Percentiles rank a stretch among this genome's conserved stretches.
These are phyloP conservation scores for Gossypium herbaceum DNA, from an alignment of 345 rosid species.

Conservation along the genomic window DNA sequence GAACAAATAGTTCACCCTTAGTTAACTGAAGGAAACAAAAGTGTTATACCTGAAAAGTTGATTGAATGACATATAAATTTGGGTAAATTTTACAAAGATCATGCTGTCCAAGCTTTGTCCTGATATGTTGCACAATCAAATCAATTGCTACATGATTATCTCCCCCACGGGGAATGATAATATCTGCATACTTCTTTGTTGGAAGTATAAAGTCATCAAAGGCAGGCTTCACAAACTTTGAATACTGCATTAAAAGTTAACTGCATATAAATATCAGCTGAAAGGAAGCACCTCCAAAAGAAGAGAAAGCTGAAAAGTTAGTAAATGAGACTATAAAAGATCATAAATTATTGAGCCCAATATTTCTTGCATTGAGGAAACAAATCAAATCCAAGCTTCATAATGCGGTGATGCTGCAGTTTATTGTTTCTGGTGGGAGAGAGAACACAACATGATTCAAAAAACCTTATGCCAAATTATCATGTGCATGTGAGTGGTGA, in stretches of 20 bases:
- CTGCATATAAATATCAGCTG: conserved; percentile 11
- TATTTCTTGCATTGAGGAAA: background rate
- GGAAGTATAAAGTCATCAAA: conserved; percentile 99
- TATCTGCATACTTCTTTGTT: conserved; percentile 97
- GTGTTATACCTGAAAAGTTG: conserved; percentile 86
- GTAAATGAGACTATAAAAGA: background rate
- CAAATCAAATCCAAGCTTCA: background rate
- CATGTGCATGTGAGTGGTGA: background rate
- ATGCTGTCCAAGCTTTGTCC: conserved; percentile 96
- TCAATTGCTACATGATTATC: conserved; percentile 98
- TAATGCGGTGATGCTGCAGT: background rate
- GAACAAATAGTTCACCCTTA: background rate
- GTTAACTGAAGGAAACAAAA: conserved; percentile 2
- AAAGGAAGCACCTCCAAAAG: background rate
- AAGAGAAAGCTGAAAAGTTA: background rate
- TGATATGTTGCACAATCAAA: conserved; percentile 95
- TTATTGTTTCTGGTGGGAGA: background rate
- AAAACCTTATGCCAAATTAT: background rate
- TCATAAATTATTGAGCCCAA: background rate
- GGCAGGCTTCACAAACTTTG: conserved; percentile 98
- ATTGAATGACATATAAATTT: conserved; percentile 83
- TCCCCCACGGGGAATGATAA: conserved; percentile 98
- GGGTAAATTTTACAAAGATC: conserved; percentile 98
- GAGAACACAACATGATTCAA: background rate
- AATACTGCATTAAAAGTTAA: conserved; percentile 68